Evolutionary conservation across 208 protist species (phyloP), one percentile per base, ranked within the genome.

Genomic region (Trypanosoma grayi): DNA sequence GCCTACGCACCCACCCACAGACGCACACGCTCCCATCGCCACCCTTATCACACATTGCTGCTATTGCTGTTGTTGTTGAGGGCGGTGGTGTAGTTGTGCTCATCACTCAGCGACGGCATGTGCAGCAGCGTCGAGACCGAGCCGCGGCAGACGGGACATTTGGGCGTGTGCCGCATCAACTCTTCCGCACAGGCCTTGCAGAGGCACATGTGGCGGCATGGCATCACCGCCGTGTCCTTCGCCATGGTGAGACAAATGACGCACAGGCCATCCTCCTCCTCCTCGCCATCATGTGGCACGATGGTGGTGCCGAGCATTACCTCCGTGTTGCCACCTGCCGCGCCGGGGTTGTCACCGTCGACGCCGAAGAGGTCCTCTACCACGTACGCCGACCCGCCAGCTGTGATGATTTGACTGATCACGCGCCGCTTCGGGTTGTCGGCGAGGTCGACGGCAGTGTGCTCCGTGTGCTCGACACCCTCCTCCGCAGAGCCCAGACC

Each of bases 181-280:
- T 92, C 73, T 77, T 97, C 85, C n/a, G 92, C 93, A 64, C 95
- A 98, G 34, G 80, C 79, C 68, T 90, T 85, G 72, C 95, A 98
- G 66, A 98, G 85, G 63, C 92, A 97, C 91, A 98, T 93, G 66
- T 98, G 93, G 14, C 95, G 83, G 64, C 95, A 98, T 39, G 95
- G 95, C 80, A 98, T 94, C 22, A 97, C 90, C 0, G 83, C 82
- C 3, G 92, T 97, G 59, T 97, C 87, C 62, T 92, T 87, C 27
- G 70, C 54, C 60, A 97, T 91, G 24, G 87, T 93, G 39, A 98
- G 75, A 74, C 95, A 98, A 68, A 98, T 95, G 14, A 98, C 93
- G 45, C 95, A 98, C 31, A 95, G 75, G 4, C 76, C 82, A 43
- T 92, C 83, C 60, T 94, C 84, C 24, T 92, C 82, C 1, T 94